Evolutionary conservation across 495 filamentous ascomycete species (phyloP).

Genomic region (Aspergillus funiculosus): DNA sequence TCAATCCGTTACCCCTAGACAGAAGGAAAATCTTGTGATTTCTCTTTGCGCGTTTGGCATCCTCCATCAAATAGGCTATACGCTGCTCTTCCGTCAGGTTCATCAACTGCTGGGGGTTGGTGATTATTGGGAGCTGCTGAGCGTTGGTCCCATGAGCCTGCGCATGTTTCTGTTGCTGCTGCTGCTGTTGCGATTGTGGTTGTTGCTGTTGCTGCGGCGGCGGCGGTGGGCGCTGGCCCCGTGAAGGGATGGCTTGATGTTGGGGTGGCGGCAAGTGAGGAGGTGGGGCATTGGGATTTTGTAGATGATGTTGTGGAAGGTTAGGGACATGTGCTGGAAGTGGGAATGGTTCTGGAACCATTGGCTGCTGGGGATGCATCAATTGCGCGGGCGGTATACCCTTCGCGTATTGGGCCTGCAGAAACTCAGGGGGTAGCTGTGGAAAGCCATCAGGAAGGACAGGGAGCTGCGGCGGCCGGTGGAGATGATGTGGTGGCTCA

Average conservation of each 20-base stretch:
- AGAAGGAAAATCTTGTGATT: constrained; percentile 97
- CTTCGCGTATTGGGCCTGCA: constrained; percentile 50
- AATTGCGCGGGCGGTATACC: constrained; percentile 42
- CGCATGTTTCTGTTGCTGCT: constrained; percentile 18
- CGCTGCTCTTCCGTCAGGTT: constrained; percentile 75
- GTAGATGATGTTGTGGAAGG: constrained; percentile 35
- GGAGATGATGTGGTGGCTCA: constrained; percentile 31
- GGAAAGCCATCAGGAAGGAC: constrained; percentile 36
- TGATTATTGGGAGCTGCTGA: constrained; percentile 52
- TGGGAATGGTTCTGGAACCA: constrained; percentile 40
- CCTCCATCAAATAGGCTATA: constrained; percentile 73
- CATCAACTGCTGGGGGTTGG: constrained; percentile 66
- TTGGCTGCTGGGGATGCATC: constrained; percentile 44
- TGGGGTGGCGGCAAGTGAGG: constrained; percentile 30
- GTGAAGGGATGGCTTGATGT: constrained; percentile 28
- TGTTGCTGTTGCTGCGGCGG: constrained; percentile 26
- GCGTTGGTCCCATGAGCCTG: constrained; percentile 22
- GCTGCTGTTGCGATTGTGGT: constrained; percentile 26
- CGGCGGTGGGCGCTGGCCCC: constrained; percentile 42
- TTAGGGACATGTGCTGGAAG: constrained; percentile 39
- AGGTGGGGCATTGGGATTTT: constrained; percentile 37
- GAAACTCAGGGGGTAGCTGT: constrained; percentile 38
- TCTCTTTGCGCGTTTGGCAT: constrained; percentile 90
- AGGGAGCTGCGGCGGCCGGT: constrained; percentile 41
- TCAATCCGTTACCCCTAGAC: constrained; percentile 90